Evolutionary conservation across 345 rosid genomes (phyloP), one percentile per base, ranked within the genome.

Genomic region (Odontarrhena argentea): DNA sequence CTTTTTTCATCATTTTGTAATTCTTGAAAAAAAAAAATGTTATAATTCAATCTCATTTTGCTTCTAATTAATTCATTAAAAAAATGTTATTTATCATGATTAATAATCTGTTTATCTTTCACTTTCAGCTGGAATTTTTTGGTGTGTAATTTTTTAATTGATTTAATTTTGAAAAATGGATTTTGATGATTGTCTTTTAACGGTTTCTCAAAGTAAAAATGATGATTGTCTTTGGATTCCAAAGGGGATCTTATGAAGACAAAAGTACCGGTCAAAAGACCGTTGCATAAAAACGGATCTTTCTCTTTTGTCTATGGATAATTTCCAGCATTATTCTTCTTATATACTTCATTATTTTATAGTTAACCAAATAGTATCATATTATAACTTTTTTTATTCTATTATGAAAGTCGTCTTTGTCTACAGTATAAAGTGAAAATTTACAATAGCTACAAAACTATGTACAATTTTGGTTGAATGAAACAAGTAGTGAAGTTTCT

Each of bases 181-280:
- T 63, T 30, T 47, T 72, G 71, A 72, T 72, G 7, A 64, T 65
- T 47, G 44, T 66, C 13, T 52, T 66, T 50, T 25, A 65, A 58
- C 49, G 61, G 60, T 35, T 48, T 48, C 15, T 30, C 18, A 58
- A 15, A 26, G 61, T 51, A 52, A 65, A 73, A 73, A 52, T 73
- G 77, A 66, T 73, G 5, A 52, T 52, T 67, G 43, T 74, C 77
- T 74, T 74, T 74, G 77, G 77, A 74, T 74, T 67, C 77, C 73
- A 60, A 60, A 74, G 55, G 13, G 77, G 52, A 74, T 74, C 77
- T 74, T 74, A 74, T 60, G 73, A 60, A 60, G 59, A 67, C 40
- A 74, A 60, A 74, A 61, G 72, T 67, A 38, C 63, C 53, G 64
- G 77, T 74, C 73, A 74, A 74, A 74, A 67, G 69, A 61, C 77